A percentile compares a stretch with the other conserved stretches of the same genome.
Conservation (phyloP, 129 eudicot species). For the Deinandra increscens region DNA sequence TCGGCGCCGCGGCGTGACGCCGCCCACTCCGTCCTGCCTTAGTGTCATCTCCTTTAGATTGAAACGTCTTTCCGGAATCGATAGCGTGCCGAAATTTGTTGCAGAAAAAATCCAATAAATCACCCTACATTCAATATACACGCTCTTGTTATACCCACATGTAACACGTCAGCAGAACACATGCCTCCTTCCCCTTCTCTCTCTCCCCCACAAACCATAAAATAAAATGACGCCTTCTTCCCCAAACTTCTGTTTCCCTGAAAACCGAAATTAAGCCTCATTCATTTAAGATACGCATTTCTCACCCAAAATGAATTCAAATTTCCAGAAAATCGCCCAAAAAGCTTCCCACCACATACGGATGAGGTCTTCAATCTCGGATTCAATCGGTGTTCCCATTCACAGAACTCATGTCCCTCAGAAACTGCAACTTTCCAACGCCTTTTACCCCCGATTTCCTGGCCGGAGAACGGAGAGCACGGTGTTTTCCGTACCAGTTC, state of each 20-base stretch:
- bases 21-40: no score
- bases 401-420: constrained; percentile 23
- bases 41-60: no score
- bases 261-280: background rate
- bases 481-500: constrained; percentile 24
- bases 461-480: constrained; percentile 24
- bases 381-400: constrained; percentile 24
- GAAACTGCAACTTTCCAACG: constrained; percentile 29
- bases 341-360: constrained; percentile 13
- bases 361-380: constrained; percentile 19
- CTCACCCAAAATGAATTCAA: constrained; percentile 29
- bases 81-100: no score
- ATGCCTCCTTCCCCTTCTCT: constrained; percentile 7
- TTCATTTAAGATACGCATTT: background rate
- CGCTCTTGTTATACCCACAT: constrained; percentile 23
- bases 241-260: constrained; percentile 5
- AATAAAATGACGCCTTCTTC: background rate
- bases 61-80: no score
- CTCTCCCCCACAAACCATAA: constrained; percentile 3
- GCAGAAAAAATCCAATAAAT: no score
- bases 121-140: no score
- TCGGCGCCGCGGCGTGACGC: no score
- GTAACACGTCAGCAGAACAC: constrained; percentile 5
- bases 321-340: constrained; percentile 16
- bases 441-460: constrained; percentile 30